phyloP scores from a whole-genome alignment of 352 stramenopile genomes.

The Phytophthora litchii region DNA sequence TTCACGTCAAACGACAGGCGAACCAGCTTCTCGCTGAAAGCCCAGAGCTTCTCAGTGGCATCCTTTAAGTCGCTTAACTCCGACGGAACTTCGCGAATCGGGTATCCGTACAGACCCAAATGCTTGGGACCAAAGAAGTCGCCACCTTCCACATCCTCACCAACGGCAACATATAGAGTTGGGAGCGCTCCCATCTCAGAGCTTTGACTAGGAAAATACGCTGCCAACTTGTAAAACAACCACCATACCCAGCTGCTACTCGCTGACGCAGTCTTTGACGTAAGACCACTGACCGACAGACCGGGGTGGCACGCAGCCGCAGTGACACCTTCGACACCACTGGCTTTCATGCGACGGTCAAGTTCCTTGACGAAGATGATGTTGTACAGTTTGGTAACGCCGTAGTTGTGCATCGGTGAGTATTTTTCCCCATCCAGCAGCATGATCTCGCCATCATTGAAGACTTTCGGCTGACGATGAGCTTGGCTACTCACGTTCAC shows the following conservation, averaged over 20 bases:
- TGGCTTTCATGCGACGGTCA: slow-evolving; percentile 34
- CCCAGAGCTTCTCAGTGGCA: neutral
- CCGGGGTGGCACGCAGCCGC: neutral
- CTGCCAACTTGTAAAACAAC: slow-evolving; percentile 28
- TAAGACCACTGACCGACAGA: neutral
- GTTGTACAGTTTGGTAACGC: too few species aligned
- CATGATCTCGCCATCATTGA: slow-evolving; percentile 27
- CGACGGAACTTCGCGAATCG: slow-evolving; percentile 1
- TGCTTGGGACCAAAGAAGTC: slow-evolving; percentile 11
- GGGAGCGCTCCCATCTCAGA: slow-evolving; percentile 49
- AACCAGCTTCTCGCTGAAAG: slow-evolving; percentile 2
- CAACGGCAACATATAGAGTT: slow-evolving; percentile 49
- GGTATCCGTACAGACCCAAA: neutral
- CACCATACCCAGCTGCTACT: slow-evolving; percentile 29
- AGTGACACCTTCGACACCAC: slow-evolving; percentile 23
- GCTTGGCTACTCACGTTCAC: slow-evolving; percentile 47
- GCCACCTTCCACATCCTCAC: slow-evolving; percentile 16
- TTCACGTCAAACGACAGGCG: neutral
- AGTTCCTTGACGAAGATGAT: slow-evolving; percentile 55
- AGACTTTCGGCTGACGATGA: slow-evolving; percentile 25
- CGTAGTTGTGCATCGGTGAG: too few species aligned
- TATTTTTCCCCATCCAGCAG: too few species aligned
- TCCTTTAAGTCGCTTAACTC: slow-evolving; percentile 1
- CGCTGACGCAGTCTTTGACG: too few species aligned
- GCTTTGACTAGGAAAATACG: slow-evolving; percentile 23